A percentile compares a stretch with the other conserved stretches of the same genome.
phyloP scores from a whole-genome alignment of 1,284 basidiomycete species.

The Golubevia pallescens region DNA sequence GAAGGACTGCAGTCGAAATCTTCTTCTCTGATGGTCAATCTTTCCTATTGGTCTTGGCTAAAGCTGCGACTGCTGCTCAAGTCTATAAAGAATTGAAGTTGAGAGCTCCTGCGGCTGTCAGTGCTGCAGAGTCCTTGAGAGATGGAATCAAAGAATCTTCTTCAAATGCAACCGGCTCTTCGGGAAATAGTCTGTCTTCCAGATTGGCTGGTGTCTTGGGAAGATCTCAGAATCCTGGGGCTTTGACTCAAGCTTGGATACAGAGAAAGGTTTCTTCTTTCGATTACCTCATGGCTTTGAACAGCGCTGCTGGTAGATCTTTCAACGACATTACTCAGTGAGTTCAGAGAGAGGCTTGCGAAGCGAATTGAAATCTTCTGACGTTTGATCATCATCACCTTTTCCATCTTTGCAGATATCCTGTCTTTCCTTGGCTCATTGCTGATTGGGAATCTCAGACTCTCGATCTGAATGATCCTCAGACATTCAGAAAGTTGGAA shows the following conservation, averaged over 20 bases:
- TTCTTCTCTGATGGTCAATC: constrained; percentile 63
- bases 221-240: constrained; percentile 26
- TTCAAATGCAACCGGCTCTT: not conserved
- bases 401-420: constrained; percentile 68
- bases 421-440: constrained; percentile 89
- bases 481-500: constrained; percentile 78
- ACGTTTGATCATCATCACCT: not conserved
- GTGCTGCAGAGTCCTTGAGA: constrained; percentile 28
- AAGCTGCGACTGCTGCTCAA: constrained; percentile 25
- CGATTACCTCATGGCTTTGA: constrained; percentile 60
- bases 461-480: constrained; percentile 74
- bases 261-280: constrained; percentile 57
- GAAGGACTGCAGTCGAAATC: constrained; percentile 52
- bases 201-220: constrained; percentile 44
- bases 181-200: constrained; percentile 19
- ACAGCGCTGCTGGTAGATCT: constrained; percentile 58
- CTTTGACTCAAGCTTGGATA: constrained; percentile 53
- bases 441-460: constrained; percentile 80
- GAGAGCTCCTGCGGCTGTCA: constrained; percentile 33
- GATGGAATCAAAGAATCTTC: constrained; percentile 29
- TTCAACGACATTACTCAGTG: constrained; percentile 77
- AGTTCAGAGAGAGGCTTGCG: not conserved
- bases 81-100: constrained; percentile 36
- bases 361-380: not conserved
- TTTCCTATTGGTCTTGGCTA: constrained; percentile 54